Evolutionary conservation across 352 stramenopile genomes (phyloP).

Genomic region (Globisporangium mamillatum): DNA sequence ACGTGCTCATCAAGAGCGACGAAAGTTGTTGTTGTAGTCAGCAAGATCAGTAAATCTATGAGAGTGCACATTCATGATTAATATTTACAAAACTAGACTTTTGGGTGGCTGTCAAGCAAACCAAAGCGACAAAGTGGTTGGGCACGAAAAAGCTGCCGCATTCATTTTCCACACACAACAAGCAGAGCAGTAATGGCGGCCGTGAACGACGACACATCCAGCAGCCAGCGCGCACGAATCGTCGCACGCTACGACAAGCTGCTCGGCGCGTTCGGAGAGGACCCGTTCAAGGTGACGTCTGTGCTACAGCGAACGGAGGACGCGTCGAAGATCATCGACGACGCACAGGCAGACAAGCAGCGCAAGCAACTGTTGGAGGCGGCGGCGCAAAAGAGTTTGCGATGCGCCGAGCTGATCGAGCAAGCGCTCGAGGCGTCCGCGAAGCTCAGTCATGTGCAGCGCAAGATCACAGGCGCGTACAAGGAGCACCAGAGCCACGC

Average conservation of each 20-base stretch:
- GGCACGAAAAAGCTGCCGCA: slow-evolving; percentile 15
- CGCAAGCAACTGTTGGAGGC: slow-evolving; percentile 36
- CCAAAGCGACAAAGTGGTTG: slow-evolving; percentile 1
- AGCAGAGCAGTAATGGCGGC: slow-evolving; percentile 6
- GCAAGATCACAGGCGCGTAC: slow-evolving; percentile 33
- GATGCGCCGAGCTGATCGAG: slow-evolving; percentile 76
- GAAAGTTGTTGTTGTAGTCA: no score
- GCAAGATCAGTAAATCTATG: no score
- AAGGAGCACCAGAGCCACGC: slow-evolving; percentile 20
- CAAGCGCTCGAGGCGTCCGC: slow-evolving; percentile 52
- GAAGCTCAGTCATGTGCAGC: slow-evolving; percentile 46
- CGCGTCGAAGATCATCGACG: slow-evolving; percentile 24
- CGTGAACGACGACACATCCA: slow-evolving; percentile 3
- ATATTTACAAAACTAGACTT: slow-evolving; percentile 11
- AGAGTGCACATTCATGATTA: no score
- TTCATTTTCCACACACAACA: not conserved
- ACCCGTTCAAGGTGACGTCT: slow-evolving; percentile 36
- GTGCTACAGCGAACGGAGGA: slow-evolving; percentile 40
- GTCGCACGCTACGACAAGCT: slow-evolving; percentile 56
- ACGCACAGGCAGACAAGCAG: slow-evolving; percentile 23
- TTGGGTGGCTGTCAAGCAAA: slow-evolving; percentile 8
- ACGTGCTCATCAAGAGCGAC: no score
- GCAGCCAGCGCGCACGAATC: slow-evolving; percentile 17
- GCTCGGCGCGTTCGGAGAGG: slow-evolving; percentile 54
- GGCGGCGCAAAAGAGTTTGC: slow-evolving; percentile 56